Conservation (phyloP, 768 basidiomycete genomes). For the Candolleomyces aberdarensis region DNA sequence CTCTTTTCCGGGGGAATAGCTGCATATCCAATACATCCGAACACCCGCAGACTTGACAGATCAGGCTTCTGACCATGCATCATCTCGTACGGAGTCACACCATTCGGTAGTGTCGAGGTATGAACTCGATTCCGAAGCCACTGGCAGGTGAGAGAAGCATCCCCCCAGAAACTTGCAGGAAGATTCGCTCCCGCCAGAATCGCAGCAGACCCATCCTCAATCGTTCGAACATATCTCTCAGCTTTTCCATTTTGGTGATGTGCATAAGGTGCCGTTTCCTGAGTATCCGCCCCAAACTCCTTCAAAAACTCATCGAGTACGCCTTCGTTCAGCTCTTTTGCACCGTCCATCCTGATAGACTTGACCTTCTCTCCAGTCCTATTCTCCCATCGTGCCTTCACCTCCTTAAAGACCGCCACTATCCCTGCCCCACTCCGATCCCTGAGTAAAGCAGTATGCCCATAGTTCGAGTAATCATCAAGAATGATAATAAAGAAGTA, state of each 20-base stretch:
- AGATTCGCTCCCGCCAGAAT: conserved; percentile 20
- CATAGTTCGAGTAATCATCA: conserved; percentile 17
- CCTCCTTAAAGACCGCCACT: not conserved
- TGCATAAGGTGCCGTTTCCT: conserved; percentile 24
- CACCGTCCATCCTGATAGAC: not conserved
- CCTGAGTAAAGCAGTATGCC: conserved; percentile 8
- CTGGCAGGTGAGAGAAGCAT: conserved; percentile 4
- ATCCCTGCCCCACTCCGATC: conserved; percentile 8
- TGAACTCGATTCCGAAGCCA: conserved; percentile 11
- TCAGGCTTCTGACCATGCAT: conserved; percentile 19
- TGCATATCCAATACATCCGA: conserved; percentile 28
- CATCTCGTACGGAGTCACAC: conserved; percentile 10
- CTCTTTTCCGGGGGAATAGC: conserved; percentile 21
- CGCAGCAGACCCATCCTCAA: conserved; percentile 19
- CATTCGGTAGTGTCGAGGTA: conserved; percentile 9
- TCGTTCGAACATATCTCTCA: conserved; percentile 23
- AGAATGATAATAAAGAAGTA: conserved; percentile 14
- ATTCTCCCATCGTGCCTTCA: not conserved
- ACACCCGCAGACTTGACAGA: conserved; percentile 24
- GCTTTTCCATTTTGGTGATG: conserved; percentile 28
- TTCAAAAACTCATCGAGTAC: not conserved
- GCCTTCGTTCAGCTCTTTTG: not conserved
- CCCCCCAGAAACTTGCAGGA: conserved; percentile 15
- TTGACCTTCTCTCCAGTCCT: not conserved
- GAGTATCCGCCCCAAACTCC: not conserved